Evolutionary conservation across 2,329 filamentous ascomycete genomes (phyloP).

Genomic region (Botrytis cinerea): DNA sequence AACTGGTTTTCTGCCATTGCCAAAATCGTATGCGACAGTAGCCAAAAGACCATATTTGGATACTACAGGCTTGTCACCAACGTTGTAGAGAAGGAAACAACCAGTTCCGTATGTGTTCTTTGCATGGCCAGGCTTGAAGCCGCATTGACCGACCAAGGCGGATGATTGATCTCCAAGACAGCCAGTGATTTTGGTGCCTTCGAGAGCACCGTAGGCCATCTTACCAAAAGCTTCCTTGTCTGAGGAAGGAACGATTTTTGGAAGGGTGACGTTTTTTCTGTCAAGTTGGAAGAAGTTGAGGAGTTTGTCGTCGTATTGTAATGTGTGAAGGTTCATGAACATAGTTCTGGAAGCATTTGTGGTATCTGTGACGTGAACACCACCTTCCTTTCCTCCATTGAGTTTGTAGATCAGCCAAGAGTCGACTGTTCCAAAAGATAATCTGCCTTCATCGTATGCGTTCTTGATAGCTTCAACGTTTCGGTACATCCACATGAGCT

Average conservation of each 20-base stretch:
- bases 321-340: slow-evolving; percentile 80
- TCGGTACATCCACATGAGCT: slow-evolving; percentile 74
- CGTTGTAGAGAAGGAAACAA: slow-evolving; percentile 83
- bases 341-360: slow-evolving; percentile 84
- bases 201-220: slow-evolving; percentile 64
- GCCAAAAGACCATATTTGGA: slow-evolving; percentile 80
- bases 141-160: slow-evolving; percentile 78
- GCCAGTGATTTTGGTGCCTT: slow-evolving; percentile 71
- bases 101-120: slow-evolving; percentile 87
- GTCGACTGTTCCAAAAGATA: slow-evolving; percentile 80
- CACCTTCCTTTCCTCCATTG: slow-evolving; percentile 66
- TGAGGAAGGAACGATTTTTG: slow-evolving; percentile 75
- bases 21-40: slow-evolving; percentile 86
- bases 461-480: slow-evolving; percentile 66
- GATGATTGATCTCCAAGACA: slow-evolving; percentile 81
- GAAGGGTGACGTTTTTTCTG: slow-evolving; percentile 66
- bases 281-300: slow-evolving; percentile 76
- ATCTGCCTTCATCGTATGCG: slow-evolving; percentile 69
- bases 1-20: slow-evolving; percentile 52
- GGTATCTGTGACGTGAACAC: slow-evolving; percentile 73
- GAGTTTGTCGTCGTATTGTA: slow-evolving; percentile 73
- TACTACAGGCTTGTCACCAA: slow-evolving; percentile 81
- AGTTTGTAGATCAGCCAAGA: slow-evolving; percentile 80
- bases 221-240: slow-evolving; percentile 71
- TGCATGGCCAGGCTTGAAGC: slow-evolving; percentile 76